Evolutionary conservation across 352 stramenopile species (phyloP).

Genomic region (Phytophthora sansomeana): DNA sequence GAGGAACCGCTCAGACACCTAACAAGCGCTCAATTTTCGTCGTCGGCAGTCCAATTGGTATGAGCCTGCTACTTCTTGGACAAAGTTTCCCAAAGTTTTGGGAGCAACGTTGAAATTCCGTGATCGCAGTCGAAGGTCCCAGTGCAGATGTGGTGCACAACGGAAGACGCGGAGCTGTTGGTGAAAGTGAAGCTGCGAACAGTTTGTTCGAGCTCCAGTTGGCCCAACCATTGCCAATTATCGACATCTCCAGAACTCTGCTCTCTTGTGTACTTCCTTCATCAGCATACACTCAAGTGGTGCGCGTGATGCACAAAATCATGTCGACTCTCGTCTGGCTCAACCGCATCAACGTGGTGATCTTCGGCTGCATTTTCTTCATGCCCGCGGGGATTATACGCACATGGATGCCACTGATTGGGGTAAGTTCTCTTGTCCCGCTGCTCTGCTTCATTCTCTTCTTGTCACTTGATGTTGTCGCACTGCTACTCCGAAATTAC

Average conservation of each 20-base stretch:
- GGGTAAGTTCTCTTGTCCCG: conserved; percentile 6
- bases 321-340: conserved; percentile 13
- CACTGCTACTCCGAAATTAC: conserved; percentile 23
- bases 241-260: conserved; percentile 22
- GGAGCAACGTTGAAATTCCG: too few species aligned
- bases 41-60: too few species aligned
- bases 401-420: conserved; percentile 20
- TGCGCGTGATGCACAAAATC: conserved; percentile 15
- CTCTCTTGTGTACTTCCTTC: conserved; percentile 7
- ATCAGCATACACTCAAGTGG: background rate
- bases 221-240: conserved; percentile 2
- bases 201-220: conserved; percentile 23
- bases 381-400: background rate
- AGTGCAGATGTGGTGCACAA: too few species aligned
- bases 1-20: too few species aligned
- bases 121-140: too few species aligned
- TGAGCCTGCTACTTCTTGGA: too few species aligned
- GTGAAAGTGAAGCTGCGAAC: too few species aligned
- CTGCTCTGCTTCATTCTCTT: conserved; percentile 25
- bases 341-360: conserved; percentile 16
- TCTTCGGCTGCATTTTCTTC: conserved; percentile 31
- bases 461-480: conserved; percentile 33
- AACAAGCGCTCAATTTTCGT: too few species aligned
- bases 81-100: too few species aligned
- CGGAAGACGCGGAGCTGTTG: too few species aligned